Conservation (phyloP, 1,284 basidiomycete genomes). For the Puccinia novopanici region DNA sequence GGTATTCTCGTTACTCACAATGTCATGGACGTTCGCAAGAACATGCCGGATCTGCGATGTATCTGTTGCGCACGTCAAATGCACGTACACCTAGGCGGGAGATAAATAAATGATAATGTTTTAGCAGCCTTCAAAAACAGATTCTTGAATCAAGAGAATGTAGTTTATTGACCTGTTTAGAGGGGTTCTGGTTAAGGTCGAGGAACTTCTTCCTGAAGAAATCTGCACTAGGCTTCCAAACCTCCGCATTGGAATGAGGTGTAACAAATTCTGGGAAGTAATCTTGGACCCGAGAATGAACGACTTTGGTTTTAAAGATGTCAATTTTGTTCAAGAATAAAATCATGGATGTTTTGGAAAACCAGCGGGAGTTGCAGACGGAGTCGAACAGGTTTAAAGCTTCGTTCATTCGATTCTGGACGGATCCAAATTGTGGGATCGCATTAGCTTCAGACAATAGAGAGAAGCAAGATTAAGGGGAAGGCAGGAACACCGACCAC, state of each 20-base stretch:
- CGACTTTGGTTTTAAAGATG: slow-evolving; percentile 39
- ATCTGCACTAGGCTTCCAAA: slow-evolving; percentile 56
- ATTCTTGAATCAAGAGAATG: neutral
- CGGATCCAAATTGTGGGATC: neutral
- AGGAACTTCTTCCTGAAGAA: slow-evolving; percentile 57
- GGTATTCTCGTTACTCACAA: slow-evolving; percentile 57
- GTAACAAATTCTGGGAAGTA: slow-evolving; percentile 43
- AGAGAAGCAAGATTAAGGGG: neutral
- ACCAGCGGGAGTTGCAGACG: slow-evolving; percentile 49
- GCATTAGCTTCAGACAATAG: neutral
- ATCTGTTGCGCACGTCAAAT: slow-evolving; percentile 63
- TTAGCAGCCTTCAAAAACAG: neutral
- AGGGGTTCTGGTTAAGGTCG: slow-evolving; percentile 61
- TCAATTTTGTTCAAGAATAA: slow-evolving; percentile 51
- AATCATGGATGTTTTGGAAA: slow-evolving; percentile 44
- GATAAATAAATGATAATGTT: neutral
- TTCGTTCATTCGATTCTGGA: slow-evolving; percentile 49
- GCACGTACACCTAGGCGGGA: slow-evolving; percentile 52
- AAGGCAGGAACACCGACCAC: neutral
- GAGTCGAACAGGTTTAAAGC: slow-evolving; percentile 44
- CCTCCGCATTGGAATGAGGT: neutral
- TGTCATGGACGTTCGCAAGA: slow-evolving; percentile 64
- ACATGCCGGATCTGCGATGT: slow-evolving; percentile 65
- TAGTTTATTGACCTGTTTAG: slow-evolving; percentile 61
- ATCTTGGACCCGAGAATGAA: slow-evolving; percentile 20